Evolutionary conservation across 148 eudicot genomes (phyloP).

Genomic region (Silene conica): DNA sequence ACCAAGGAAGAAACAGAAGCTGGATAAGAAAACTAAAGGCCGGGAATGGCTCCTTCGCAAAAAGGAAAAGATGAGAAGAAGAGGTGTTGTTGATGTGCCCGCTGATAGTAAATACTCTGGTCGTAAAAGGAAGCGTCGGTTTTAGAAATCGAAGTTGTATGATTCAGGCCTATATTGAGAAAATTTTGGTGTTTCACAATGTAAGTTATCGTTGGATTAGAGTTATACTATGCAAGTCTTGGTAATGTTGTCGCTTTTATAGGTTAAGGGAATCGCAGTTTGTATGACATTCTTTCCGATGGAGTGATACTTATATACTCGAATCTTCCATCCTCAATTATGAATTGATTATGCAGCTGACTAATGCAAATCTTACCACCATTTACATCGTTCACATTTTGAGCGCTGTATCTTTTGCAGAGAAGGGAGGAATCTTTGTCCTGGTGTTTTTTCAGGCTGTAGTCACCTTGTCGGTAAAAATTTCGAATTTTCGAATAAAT

Average conservation of each 20-base stretch:
- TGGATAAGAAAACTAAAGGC: conserved; percentile 49
- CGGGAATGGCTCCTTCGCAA: conserved; percentile 61
- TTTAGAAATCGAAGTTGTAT: conserved; percentile 28
- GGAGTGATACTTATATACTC: not conserved
- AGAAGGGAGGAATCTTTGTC: no score
- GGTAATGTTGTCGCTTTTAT: not conserved
- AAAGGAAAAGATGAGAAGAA: conserved; percentile 76
- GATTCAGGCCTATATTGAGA: not conserved
- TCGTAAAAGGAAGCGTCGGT: conserved; percentile 76
- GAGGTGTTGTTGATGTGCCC: conserved; percentile 58
- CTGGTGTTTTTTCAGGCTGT: no score
- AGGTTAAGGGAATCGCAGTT: not conserved
- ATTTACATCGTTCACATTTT: no score
- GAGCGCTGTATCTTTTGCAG: no score
- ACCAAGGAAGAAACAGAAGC: conserved; percentile 68
- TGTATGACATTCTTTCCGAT: not conserved
- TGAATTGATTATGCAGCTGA: no score
- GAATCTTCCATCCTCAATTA: no score
- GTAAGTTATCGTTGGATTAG: not conserved
- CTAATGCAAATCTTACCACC: no score
- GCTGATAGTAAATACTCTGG: conserved; percentile 69
- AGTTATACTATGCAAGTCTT: not conserved
- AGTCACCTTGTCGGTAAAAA: no score
- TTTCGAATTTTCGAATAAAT: no score
- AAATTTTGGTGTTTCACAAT: not conserved